Conservation (phyloP, 176 grass and related monocot genomes). For the Secale cereale region DNA sequence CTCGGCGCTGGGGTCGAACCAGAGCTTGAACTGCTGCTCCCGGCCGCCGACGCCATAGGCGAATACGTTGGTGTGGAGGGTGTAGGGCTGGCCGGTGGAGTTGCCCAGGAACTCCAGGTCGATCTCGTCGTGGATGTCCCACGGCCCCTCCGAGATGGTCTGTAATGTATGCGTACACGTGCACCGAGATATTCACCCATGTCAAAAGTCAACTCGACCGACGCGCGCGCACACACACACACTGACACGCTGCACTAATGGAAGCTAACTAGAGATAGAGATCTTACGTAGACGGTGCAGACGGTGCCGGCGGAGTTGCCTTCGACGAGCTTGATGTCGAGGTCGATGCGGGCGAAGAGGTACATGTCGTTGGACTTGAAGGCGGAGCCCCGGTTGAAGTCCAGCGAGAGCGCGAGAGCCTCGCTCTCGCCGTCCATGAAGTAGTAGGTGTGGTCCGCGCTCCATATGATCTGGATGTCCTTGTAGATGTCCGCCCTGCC, state of each 20-base stretch:
- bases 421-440: slow-evolving; percentile 27
- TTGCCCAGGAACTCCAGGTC: slow-evolving; percentile 88
- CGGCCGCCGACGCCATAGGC: slow-evolving; percentile 48
- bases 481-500: slow-evolving; percentile 3
- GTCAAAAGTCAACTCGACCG: slow-evolving; percentile 27
- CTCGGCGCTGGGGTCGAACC: slow-evolving; percentile 59
- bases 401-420: slow-evolving; percentile 35
- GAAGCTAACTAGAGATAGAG: no score
- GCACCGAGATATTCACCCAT: not conserved
- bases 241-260: no score
- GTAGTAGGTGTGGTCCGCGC: slow-evolving; percentile 30
- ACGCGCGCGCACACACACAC: no score
- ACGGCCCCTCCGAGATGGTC: slow-evolving; percentile 43
- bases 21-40: slow-evolving; percentile 67
- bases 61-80: slow-evolving; percentile 78
- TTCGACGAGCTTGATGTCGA: slow-evolving; percentile 65
- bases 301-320: slow-evolving; percentile 76
- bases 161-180: slow-evolving; percentile 21
- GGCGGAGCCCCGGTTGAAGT: slow-evolving; percentile 30
- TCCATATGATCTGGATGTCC: slow-evolving; percentile 19
- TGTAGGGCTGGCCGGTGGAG: slow-evolving; percentile 48
- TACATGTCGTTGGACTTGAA: slow-evolving; percentile 48
- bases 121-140: slow-evolving; percentile 61
- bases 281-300: slow-evolving; percentile 62
- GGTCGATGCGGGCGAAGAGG: slow-evolving; percentile 46